These are phyloP conservation scores for Candida broadrunensis DNA, from an alignment of 805 yeast genomes.

Conservation along the genomic window DNA sequence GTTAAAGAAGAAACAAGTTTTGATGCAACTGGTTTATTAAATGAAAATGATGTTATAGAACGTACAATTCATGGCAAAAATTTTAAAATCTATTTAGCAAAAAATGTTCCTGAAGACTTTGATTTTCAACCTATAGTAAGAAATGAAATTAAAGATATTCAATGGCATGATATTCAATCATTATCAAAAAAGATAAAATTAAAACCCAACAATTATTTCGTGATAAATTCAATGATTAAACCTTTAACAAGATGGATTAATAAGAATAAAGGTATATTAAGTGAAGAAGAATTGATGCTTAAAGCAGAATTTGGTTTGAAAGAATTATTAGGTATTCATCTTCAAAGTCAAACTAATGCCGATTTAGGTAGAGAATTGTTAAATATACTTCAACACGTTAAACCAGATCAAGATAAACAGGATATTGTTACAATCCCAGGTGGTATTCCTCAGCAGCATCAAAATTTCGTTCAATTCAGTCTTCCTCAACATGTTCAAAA, in stretches of 20 bases:
- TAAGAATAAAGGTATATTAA: slow-evolving; percentile 45
- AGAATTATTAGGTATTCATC: slow-evolving; percentile 52
- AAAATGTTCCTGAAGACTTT: slow-evolving; percentile 73
- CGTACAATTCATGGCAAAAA: slow-evolving; percentile 81
- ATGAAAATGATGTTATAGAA: slow-evolving; percentile 73
- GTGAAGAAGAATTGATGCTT: slow-evolving; percentile 58
- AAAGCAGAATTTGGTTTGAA: slow-evolving; percentile 68
- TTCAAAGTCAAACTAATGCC: slow-evolving; percentile 18
- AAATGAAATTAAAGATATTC: slow-evolving; percentile 80
- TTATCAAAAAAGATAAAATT: slow-evolving; percentile 40
- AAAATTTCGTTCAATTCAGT: slow-evolving; percentile 11
- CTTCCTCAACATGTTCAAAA: slow-evolving; percentile 33
- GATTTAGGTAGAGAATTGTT: slow-evolving; percentile 81
- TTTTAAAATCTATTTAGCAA: slow-evolving; percentile 75
- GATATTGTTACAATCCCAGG: not conserved
- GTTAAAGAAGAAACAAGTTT: slow-evolving; percentile 92
- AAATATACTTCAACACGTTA: slow-evolving; percentile 50
- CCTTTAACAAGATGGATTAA: slow-evolving; percentile 56
- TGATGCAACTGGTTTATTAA: slow-evolving; percentile 66
- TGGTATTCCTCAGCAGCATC: not conserved
- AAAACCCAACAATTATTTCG: slow-evolving; percentile 36
- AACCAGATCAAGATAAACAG: slow-evolving; percentile 3
- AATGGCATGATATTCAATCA: slow-evolving; percentile 66
- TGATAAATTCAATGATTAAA: slow-evolving; percentile 48
- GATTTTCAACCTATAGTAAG: slow-evolving; percentile 79